Percentiles rank a stretch among this genome's conserved stretches.
Evolutionary conservation across 2,329 filamentous ascomycete species (phyloP).

Genomic region (Colletotrichum cordylinicola): DNA sequence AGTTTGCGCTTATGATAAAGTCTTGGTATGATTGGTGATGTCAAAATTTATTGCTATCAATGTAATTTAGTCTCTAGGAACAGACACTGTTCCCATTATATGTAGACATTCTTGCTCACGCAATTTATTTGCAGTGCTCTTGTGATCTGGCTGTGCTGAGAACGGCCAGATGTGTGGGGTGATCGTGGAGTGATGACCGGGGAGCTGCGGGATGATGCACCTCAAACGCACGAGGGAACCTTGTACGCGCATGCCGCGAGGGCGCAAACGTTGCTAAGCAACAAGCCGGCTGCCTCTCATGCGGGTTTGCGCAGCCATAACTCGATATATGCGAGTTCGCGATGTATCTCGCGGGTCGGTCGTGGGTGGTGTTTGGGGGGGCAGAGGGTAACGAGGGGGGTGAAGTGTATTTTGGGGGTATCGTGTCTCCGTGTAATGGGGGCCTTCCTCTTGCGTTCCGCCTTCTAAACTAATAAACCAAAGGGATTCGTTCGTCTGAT

Average conservation of each 20-base stretch:
- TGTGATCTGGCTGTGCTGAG: background rate
- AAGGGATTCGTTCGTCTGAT: constrained; percentile 6
- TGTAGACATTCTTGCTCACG: background rate
- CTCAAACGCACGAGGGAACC: background rate
- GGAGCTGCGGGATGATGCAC: background rate
- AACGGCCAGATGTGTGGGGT: constrained; percentile 3
- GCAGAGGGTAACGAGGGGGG: background rate
- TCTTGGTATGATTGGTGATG: background rate
- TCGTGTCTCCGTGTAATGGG: constrained; percentile 19
- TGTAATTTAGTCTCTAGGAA: background rate
- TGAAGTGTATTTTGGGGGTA: constrained; percentile 24
- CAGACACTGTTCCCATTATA: background rate
- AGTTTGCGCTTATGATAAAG: background rate
- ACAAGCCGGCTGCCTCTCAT: background rate
- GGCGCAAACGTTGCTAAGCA: background rate
- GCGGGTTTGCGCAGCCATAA: background rate
- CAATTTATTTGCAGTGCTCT: background rate
- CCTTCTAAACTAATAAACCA: constrained; percentile 20
- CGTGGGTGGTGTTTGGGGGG: background rate
- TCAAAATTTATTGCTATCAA: background rate
- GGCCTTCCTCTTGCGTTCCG: constrained; percentile 21
- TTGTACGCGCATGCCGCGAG: background rate
- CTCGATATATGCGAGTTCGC: background rate
- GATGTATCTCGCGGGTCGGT: background rate
- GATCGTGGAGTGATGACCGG: constrained; percentile 9